A percentile compares a stretch with the other conserved stretches of the same genome.
Conservation (phyloP, 2,329 filamentous ascomycete species). For the Fusarium haematococcum region DNA sequence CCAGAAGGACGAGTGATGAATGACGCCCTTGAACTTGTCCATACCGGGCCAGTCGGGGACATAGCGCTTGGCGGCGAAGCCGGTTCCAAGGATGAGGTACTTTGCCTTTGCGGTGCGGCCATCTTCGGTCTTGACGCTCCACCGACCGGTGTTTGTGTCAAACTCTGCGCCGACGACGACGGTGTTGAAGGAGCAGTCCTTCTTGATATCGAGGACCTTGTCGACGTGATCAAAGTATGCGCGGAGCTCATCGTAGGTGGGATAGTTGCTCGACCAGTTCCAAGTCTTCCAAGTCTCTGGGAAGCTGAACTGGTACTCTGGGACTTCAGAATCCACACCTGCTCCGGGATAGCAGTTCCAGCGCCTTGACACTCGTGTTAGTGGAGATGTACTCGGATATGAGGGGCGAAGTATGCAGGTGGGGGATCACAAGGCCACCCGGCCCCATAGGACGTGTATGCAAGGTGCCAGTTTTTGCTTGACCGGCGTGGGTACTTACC, state of each 20-base stretch:
- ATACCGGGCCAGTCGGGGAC: slow-evolving; percentile 71
- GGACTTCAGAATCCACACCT: slow-evolving; percentile 64
- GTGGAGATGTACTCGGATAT: neutral
- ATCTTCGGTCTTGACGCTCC: slow-evolving; percentile 62
- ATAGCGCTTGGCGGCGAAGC: slow-evolving; percentile 70
- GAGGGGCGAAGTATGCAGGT: neutral
- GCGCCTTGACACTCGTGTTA: slow-evolving; percentile 51
- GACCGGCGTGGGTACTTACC: slow-evolving; percentile 4
- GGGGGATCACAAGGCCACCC: neutral
- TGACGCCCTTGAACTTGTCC: slow-evolving; percentile 68
- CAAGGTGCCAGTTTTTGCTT: neutral
- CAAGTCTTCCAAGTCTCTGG: slow-evolving; percentile 66
- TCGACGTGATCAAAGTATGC: slow-evolving; percentile 71
- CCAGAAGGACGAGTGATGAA: slow-evolving; percentile 72
- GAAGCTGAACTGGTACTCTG: slow-evolving; percentile 65
- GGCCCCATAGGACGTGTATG: neutral
- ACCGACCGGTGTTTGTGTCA: slow-evolving; percentile 59
- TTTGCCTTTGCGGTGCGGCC: slow-evolving; percentile 62
- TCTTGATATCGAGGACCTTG: slow-evolving; percentile 64
- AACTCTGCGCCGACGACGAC: slow-evolving; percentile 65
- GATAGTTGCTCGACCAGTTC: slow-evolving; percentile 67
- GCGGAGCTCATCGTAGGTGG: slow-evolving; percentile 63
- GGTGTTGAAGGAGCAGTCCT: slow-evolving; percentile 68
- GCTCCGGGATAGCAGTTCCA: slow-evolving; percentile 69
- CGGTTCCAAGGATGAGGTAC: slow-evolving; percentile 65